Base-by-base conservation (phyloP, 306 rosid genomes). In the Pterocarpus santalinus region DNA sequence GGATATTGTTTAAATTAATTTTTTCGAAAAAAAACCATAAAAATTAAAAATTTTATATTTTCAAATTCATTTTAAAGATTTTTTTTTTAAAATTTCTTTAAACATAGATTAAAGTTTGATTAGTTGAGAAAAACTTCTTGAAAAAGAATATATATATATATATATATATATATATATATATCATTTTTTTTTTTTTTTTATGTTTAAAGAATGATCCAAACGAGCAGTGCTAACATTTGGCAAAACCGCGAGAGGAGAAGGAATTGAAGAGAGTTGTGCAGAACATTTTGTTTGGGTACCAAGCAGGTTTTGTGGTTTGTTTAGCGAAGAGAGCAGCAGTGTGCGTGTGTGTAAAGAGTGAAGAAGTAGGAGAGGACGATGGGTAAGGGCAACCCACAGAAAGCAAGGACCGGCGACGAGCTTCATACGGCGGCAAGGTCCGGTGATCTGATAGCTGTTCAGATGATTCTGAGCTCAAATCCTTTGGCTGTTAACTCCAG, bases 381-480 rank as follows among this genome's bases (percentile, higher is more conserved):
- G 94, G 92, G 89, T 43, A 88, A 87, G 91, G 91, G 91, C 35
- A 86, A 87, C 47, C 91, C 87, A 11, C 90, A 76, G 63, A 90
- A 73, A 53, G 12, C 87, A 22, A 85, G 82, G 17, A 33, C 78
- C 60, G 83, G 87, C 79, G 88, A 81, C 8, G 92, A 87, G 33
- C 93, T 95, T 79, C 99, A 95, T 71, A 2, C 88, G 43, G 96
- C 93, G 47, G 99, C 99, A 14, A 87, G 98, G 88, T 90, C 91
- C 75, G 99, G 99, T 5, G 93, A 93, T 72, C 86, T 93, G 32
- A 72, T 51, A 56, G 69, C 92, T 5, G 86, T 93, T 81, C 88
- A 85, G 81, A 68, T 87, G 16, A 84, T 93, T 36, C 78, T 95
- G 79, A 66, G 80, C 30, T 84, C 97, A 7, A 92, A 91, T 77